Percentiles rank a stretch among this genome's conserved stretches.
Conservation (phyloP, 805 yeast genomes). For the Schizosaccharomyces osmophilus region DNA sequence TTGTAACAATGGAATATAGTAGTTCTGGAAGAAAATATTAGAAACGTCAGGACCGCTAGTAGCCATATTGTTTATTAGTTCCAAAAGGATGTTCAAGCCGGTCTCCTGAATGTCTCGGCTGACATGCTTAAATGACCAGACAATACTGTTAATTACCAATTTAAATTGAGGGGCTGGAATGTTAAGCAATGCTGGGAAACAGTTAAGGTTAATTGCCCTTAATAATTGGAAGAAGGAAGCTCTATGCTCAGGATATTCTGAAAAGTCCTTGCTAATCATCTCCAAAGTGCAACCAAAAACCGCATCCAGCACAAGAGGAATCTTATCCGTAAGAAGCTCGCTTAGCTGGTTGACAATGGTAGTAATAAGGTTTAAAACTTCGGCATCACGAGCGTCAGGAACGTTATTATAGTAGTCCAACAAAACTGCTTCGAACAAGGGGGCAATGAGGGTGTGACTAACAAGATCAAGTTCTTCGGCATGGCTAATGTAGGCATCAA, state of each 20-base stretch:
- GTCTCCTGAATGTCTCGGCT: constrained; percentile 88
- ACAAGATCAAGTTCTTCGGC: constrained; percentile 72
- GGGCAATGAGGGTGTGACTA: constrained; percentile 58
- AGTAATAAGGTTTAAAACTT: constrained; percentile 82
- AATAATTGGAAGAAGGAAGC: constrained; percentile 82
- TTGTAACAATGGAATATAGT: constrained; percentile 65
- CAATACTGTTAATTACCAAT: constrained; percentile 70
- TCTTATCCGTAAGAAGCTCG: constrained; percentile 66
- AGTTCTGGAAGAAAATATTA: constrained; percentile 66
- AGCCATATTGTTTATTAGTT: constrained; percentile 65
- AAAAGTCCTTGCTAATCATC: constrained; percentile 86
- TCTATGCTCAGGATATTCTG: constrained; percentile 93
- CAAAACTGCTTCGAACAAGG: constrained; percentile 58
- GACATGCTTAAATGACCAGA: constrained; percentile 96
- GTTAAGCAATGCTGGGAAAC: constrained; percentile 66
- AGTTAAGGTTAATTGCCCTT: constrained; percentile 62
- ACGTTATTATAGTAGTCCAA: constrained; percentile 74
- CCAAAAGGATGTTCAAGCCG: constrained; percentile 65
- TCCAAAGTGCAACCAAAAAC: constrained; percentile 84
- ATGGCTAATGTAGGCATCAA: constrained; percentile 68
- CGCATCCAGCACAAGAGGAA: constrained; percentile 61
- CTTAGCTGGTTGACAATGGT: constrained; percentile 77
- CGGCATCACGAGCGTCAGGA: constrained; percentile 94
- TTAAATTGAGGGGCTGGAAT: constrained; percentile 83
- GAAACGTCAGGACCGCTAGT: constrained; percentile 52